Conservation (phyloP, 1,284 basidiomycete genomes). For the Ustilago esculenta region DNA sequence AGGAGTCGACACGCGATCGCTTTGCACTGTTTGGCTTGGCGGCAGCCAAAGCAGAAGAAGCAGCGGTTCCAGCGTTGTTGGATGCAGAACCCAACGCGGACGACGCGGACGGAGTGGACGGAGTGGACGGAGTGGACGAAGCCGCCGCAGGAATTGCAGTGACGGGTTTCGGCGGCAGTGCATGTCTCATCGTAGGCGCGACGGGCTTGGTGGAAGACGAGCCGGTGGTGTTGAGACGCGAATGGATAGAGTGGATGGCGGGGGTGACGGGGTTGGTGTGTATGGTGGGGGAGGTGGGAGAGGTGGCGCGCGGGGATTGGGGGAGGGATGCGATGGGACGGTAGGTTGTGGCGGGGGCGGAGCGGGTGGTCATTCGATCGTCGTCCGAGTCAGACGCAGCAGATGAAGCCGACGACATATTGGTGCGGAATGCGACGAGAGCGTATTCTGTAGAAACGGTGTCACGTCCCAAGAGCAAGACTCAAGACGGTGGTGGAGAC, state of each 20-base stretch:
- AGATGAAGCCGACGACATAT: constrained; percentile 43
- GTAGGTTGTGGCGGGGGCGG: constrained; percentile 49
- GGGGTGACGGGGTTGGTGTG: constrained; percentile 6
- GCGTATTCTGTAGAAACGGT: no score
- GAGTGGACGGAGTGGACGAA: constrained; percentile 2
- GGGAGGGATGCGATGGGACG: constrained; percentile 48
- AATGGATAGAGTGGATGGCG: constrained; percentile 6
- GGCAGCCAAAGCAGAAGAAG: constrained; percentile 21
- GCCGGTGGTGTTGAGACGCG: constrained; percentile 7
- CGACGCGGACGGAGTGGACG: no score
- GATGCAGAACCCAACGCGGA: no score
- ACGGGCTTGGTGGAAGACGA: constrained; percentile 20
- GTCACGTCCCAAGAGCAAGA: no score
- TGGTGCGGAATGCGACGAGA: background rate
- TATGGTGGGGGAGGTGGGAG: constrained; percentile 27
- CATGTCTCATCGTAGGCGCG: constrained; percentile 40
- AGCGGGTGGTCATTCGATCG: constrained; percentile 46
- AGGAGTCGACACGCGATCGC: constrained; percentile 57
- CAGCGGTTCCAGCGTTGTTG: no score
- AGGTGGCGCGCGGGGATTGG: constrained; percentile 32
- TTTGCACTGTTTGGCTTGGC: constrained; percentile 49
- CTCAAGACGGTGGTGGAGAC: no score
- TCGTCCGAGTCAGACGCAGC: constrained; percentile 42
- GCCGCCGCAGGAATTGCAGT: constrained; percentile 24
- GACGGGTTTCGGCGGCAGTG: constrained; percentile 55